phyloP scores from a whole-genome alignment of 768 basidiomycete species.

The Lactarius pseudohatsudake region DNA sequence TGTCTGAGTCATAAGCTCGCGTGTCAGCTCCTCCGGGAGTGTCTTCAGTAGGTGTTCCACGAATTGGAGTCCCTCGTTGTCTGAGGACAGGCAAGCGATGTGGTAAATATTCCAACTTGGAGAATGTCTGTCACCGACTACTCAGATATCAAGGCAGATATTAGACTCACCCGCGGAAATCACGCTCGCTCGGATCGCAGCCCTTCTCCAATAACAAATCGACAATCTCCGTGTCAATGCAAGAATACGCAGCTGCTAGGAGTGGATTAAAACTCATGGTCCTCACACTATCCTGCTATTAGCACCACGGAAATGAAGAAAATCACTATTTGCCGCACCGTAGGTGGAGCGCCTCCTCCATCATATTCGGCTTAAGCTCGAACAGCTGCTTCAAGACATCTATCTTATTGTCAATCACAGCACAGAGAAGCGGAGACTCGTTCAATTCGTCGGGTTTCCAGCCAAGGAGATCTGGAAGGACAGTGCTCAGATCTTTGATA shows the following conservation, averaged over 20 bases:
- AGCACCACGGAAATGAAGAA: neutral
- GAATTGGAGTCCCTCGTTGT: constrained; percentile 32
- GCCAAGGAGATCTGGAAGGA: constrained; percentile 51
- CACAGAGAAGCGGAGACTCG: constrained; percentile 53
- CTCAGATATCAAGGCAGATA: neutral
- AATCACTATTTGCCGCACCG: constrained; percentile 37
- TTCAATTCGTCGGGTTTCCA: constrained; percentile 48
- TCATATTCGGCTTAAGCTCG: constrained; percentile 42
- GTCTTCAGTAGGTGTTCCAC: constrained; percentile 48
- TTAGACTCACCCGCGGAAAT: constrained; percentile 45
- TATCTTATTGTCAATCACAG: constrained; percentile 40
- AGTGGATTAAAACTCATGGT: constrained; percentile 48
- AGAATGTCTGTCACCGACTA: constrained; percentile 1
- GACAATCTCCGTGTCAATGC: constrained; percentile 38
- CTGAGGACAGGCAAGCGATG: constrained; percentile 38
- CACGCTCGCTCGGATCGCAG: constrained; percentile 45
- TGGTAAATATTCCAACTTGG: constrained; percentile 60
- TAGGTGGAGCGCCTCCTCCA: constrained; percentile 44
- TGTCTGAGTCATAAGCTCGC: constrained; percentile 45
- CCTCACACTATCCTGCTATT: constrained; percentile 41
- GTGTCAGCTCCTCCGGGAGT: constrained; percentile 50
- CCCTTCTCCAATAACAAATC: constrained; percentile 53
- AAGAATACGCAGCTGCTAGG: constrained; percentile 41
- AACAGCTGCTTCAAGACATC: constrained; percentile 48
- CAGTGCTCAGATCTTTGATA: constrained; percentile 40